Evolutionary conservation across 2,329 filamentous ascomycete species (phyloP), one percentile per base, ranked within the genome.

Genomic region (Zarea fungicola): DNA sequence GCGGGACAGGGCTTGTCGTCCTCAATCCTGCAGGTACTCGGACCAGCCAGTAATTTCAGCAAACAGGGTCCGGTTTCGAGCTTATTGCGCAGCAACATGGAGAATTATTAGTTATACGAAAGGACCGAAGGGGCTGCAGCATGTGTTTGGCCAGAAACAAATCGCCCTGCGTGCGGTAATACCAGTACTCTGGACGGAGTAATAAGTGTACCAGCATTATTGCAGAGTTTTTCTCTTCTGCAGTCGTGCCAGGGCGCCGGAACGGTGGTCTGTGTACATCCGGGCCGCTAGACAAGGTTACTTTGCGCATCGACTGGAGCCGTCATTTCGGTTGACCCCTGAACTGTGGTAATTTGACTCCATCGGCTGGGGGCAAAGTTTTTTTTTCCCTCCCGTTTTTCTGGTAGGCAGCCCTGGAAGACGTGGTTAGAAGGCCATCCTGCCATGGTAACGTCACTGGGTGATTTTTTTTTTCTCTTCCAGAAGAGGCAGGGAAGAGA

Each of bases 271-370:
- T 42, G 28, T 35, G 19, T 31, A 28, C 36, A 32, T 48, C 36
- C 45, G 37, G n/a, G 28, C 45, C 21, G 37, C 36, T 42, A 35
- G 45, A 34, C 45, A 48, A 48, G 36, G 36, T 48, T 39, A 37
- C 19, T 35, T 48, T 37, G 36, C 16, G 41, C 36, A 40, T 37
- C 25, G 7, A 40, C 45, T 42, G 36, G 36, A 35, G 45, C 37
- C 45, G 22, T 48, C 45, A 48, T 48, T 48, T 48, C 45, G 45
- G 36, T 31, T 19, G 45, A 48, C 45, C 45, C 44, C 45, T 48
- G 37, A 26, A n/a, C 16, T 4, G 45, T 48, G 45, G 43, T 47
- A 48, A 48, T 48, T 41, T n/a, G 29, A 42, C 37, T 35, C 45
- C 36, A 48, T 41, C 29, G 45, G 45, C 37, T 42, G 36, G 45